A percentile compares a stretch with the other conserved stretches of the same genome.
phyloP scores from a whole-genome alignment of 176 grass and related monocot genomes.

The Triticum monococcum region DNA sequence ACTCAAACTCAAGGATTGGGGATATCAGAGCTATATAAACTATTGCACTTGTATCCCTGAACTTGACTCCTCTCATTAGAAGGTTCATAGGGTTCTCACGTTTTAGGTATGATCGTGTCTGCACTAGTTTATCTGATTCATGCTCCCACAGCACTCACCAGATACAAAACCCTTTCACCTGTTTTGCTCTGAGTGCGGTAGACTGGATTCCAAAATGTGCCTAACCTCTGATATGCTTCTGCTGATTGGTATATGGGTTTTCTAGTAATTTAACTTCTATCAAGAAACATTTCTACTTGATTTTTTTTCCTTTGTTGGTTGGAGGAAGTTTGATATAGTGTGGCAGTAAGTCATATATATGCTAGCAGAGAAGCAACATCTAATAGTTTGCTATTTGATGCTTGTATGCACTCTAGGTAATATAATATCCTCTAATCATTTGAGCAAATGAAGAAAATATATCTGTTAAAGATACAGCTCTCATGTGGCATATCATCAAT shows the following conservation, averaged over 20 bases:
- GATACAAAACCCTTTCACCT: not conserved
- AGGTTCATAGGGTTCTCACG: not conserved
- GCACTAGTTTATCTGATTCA: constrained; percentile 11
- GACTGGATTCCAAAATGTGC: not conserved
- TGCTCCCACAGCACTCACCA: not conserved
- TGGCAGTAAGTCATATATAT: not conserved
- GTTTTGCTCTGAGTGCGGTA: not conserved
- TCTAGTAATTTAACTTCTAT: not conserved
- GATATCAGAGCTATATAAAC: not conserved
- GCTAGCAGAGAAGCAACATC: not conserved
- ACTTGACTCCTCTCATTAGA: not conserved
- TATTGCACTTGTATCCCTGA: not conserved
- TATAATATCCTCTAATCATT: not conserved
- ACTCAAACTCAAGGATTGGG: not conserved
- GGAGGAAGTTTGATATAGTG: not conserved
- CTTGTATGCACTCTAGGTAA: not conserved
- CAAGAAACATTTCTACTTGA: not conserved
- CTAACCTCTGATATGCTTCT: not conserved
- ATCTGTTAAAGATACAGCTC: not conserved
- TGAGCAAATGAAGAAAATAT: constrained; percentile 12
- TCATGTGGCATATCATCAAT: not conserved
- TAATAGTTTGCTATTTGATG: not conserved
- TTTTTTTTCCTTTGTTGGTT: not conserved
- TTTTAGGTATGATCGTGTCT: not conserved
- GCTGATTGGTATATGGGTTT: not conserved